Conservation (phyloP, 768 basidiomycete species). For the Leucocoprinus birnbaumii region DNA sequence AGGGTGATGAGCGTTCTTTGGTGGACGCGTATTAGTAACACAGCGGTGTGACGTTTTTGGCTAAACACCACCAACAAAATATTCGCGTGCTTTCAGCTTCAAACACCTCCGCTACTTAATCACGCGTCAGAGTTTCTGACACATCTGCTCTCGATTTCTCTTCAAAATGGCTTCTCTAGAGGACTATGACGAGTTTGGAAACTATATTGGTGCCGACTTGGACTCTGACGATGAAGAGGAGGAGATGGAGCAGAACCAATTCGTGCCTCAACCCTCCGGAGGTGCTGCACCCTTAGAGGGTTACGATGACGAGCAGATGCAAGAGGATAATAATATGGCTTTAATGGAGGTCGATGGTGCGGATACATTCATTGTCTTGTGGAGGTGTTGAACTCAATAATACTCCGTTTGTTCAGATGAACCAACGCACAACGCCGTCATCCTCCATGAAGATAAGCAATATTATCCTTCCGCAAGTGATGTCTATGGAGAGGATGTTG, state of each 20-base stretch:
- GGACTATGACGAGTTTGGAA: constrained; percentile 94
- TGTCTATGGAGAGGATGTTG: constrained; percentile 91
- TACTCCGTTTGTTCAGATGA: constrained; percentile 37
- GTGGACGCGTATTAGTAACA: constrained; percentile 9
- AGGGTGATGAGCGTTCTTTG: neutral
- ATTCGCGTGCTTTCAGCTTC: constrained; percentile 1
- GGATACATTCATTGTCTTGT: constrained; percentile 19
- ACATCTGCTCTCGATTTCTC: constrained; percentile 12
- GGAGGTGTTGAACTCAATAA: constrained; percentile 1
- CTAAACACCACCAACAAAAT: constrained; percentile 5
- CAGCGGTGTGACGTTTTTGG: constrained; percentile 3
- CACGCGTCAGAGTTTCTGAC: neutral
- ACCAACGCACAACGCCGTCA: constrained; percentile 75
- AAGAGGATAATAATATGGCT: constrained; percentile 49
- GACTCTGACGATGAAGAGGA: constrained; percentile 84
- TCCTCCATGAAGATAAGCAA: constrained; percentile 97
- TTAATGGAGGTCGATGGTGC: constrained; percentile 86
- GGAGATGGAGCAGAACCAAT: constrained; percentile 45
- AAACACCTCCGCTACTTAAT: neutral
- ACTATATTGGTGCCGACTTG: constrained; percentile 94
- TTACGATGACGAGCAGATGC: constrained; percentile 70
- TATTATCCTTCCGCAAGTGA: constrained; percentile 94
- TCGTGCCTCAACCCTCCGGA: constrained; percentile 32
- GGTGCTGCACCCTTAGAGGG: constrained; percentile 69
- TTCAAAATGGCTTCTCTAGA: constrained; percentile 54